These are phyloP conservation scores for Metarhizium humberi DNA, from an alignment of 2,329 filamentous ascomycete genomes.

Conservation along the genomic window DNA sequence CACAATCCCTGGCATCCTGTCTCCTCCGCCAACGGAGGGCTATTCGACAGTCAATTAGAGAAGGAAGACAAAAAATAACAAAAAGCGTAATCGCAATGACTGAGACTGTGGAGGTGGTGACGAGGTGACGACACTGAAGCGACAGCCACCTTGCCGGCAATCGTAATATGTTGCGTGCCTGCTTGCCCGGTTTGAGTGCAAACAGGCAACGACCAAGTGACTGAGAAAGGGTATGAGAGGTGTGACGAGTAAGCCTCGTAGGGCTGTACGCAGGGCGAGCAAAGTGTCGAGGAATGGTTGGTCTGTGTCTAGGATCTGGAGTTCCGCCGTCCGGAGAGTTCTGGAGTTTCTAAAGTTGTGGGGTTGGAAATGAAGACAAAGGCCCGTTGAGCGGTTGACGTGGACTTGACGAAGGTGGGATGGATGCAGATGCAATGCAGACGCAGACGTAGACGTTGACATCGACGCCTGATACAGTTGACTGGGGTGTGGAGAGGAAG, in stretches of 20 bases:
- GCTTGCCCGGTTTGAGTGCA: background rate
- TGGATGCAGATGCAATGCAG: background rate
- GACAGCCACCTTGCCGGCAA: background rate
- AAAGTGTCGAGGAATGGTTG: background rate
- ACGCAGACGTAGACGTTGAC: background rate
- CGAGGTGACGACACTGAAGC: background rate
- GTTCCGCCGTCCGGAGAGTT: background rate
- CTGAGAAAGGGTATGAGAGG: background rate
- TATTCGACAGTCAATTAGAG: background rate
- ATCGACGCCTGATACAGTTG: background rate
- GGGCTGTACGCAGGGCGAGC: conserved; percentile 3
- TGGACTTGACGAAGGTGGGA: background rate
- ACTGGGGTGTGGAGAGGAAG: background rate
- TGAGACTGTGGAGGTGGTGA: background rate
- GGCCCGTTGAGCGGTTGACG: background rate
- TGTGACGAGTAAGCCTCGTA: conserved; percentile 9
- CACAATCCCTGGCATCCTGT: conserved; percentile 1
- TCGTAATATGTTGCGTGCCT: conserved; percentile 6
- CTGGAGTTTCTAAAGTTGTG: background rate
- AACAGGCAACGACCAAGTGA: background rate
- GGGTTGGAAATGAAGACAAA: background rate
- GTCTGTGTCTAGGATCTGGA: background rate
- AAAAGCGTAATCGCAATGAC: background rate
- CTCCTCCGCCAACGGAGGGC: background rate
- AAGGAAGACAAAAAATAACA: background rate